Evolutionary conservation across 169 alveolate species (phyloP), one percentile per base, ranked within the genome.

Genomic region (Eimeria mitis): DNA sequence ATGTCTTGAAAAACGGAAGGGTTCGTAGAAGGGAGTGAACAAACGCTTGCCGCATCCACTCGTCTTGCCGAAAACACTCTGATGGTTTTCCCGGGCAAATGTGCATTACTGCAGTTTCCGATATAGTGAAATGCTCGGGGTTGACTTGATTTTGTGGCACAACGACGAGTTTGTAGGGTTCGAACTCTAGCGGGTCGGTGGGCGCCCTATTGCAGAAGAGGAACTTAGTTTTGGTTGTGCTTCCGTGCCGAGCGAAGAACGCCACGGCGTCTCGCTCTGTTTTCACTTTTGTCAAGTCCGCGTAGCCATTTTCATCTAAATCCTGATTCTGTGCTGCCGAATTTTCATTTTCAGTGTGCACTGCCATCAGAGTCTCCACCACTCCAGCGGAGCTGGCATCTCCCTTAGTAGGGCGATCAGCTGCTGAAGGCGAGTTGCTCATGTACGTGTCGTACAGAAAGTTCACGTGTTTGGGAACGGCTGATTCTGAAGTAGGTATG

Each of bases 211-310:
- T 97, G 95, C 99, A 98, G 97, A 97, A 98, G 28, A 98, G 84
- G 94, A 98, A 98, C 95, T 97, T 98, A 49, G 97, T 97, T 42
- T 98, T 98, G 19, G 98, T 97, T 68, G 98, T 96, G 91, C 97
- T 97, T 19, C 99, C 99, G 95, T 98, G 97, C 94, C 98, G 96
- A 37, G 99, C 98, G 84, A 98, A 98, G 97, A 98, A 98, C 21
- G 98, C 97, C 44, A 98, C 98, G 40, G 99, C 99, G 34, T 98
- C 98, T 91, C 97, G 98, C 63, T 98, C 99, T 71, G 96, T 83
- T 47, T 23, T 65, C 47, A 94, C 94, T 61, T 68, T 47, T 37
- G 59, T 65, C 70, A 94, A 87, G 75, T 87, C 83, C 42, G 94
- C 94, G 56, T 65, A 61, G 70, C 94, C 94, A 23, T 42, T 37